Base-by-base conservation (phyloP, 225 moss, liverwort and hornwort genomes). In the Lunularia cruciata region DNA sequence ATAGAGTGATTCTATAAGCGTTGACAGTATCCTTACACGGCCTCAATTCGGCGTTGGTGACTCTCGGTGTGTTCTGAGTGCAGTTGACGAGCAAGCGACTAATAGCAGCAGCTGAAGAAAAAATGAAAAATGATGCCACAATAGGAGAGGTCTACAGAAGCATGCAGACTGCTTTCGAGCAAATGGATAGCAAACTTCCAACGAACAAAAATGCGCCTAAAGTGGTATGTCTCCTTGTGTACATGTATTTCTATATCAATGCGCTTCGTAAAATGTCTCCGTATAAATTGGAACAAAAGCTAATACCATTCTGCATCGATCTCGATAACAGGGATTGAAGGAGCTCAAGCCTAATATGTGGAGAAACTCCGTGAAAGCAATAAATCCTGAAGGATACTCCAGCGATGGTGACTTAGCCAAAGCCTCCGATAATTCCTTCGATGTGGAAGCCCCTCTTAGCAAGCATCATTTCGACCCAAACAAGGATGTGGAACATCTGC, bases 31-130 rank as follows among this genome's bases (percentile, higher is more conserved):
- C 63, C 37, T 30, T 73, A 13, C 1, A 12, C 34, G n/a, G n/a
- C n/a, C n/a, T n/a, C n/a, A n/a, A n/a, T n/a, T n/a, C n/a, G n/a
- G n/a, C n/a, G n/a, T n/a, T n/a, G n/a, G 6, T 69, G 3, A 35
- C 25, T 16, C 36, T 51, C 23, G 27, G 12, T 25, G 10, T 54
- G 0, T 54, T 38, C 18, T 22, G 14, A 20, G 57, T 48, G 70
- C 87, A 94, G 93, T 56, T 90, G 25, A 77, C 83, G 57, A 86
- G 83, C 35, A 83, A 67, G 68, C 86, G 84, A 64, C 47, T 90
- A 76, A 78, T 84, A 58, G 68, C 63, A 67, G 65, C 70, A 8
- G 87, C 83, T 0, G 75, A 76, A 73, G 83, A 75, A 65, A 79
- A 81, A 67, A 63, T 89, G 6, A 42, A 77, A 57, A 76, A 86